These are phyloP conservation scores for Geotrichum australiense DNA, from an alignment of 1,139 yeast genomes.

Conservation along the genomic window DNA sequence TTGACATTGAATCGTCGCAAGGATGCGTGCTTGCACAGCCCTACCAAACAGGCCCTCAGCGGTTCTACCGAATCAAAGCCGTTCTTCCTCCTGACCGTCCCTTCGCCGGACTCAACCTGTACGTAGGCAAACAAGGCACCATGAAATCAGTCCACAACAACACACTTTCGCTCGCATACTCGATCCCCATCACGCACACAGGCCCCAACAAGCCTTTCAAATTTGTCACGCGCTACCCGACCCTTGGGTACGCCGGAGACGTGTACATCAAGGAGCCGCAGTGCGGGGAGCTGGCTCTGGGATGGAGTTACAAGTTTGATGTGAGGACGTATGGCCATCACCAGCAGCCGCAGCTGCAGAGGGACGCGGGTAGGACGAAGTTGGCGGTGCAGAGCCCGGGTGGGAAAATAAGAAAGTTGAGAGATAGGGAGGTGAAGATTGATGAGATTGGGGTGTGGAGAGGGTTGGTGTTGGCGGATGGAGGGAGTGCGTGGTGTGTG, in stretches of 20 bases:
- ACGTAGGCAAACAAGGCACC: conserved; percentile 61
- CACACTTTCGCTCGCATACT: conserved; percentile 64
- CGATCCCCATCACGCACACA: conserved; percentile 66
- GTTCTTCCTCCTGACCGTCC: conserved; percentile 60
- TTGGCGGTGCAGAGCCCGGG: conserved; percentile 77
- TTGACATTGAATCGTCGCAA: conserved; percentile 17
- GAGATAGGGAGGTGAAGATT: conserved; percentile 18
- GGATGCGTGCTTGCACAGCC: conserved; percentile 52
- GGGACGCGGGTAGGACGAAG: conserved; percentile 30
- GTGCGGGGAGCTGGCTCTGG: conserved; percentile 50
- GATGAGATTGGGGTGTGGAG: conserved; percentile 59
- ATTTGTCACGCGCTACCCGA: conserved; percentile 18
- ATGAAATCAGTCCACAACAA: conserved; percentile 50
- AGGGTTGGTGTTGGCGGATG: conserved; percentile 73
- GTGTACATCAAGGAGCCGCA: conserved; percentile 83
- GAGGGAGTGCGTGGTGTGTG: conserved; percentile 79
- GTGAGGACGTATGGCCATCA: conserved; percentile 19
- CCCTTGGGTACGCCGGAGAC: conserved; percentile 42
- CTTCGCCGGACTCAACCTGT: conserved; percentile 69
- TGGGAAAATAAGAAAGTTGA: conserved; percentile 64
- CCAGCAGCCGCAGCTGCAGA: neutral
- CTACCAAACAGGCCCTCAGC: conserved; percentile 53
- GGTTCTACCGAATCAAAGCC: conserved; percentile 75
- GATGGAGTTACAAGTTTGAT: conserved; percentile 53
- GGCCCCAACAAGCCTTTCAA: conserved; percentile 33